These are phyloP conservation scores for Ocimum tenuiflorum DNA, from an alignment of 257 asterid genomes.

Conservation along the genomic window DNA sequence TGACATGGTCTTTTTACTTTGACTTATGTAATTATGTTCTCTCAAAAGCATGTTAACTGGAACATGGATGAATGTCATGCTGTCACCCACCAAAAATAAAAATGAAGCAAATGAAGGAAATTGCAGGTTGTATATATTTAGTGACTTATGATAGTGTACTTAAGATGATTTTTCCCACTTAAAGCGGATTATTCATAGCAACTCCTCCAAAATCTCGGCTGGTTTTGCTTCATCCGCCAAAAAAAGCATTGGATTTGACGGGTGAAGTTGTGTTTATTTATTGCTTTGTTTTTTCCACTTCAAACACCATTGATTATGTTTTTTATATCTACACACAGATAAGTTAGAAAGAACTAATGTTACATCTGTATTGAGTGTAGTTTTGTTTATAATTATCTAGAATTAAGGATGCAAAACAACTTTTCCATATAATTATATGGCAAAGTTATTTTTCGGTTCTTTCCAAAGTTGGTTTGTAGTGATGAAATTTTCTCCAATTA, in stretches of 20 bases:
- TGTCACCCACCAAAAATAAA: too few species aligned
- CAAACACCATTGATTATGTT: neutral
- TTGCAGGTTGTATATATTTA: neutral
- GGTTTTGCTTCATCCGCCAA: neutral
- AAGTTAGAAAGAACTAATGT: neutral
- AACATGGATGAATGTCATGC: too few species aligned
- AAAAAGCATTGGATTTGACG: neutral
- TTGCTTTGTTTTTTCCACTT: neutral
- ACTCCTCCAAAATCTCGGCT: neutral
- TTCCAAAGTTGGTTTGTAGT: neutral
- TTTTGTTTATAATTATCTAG: neutral
- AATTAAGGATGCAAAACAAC: neutral
- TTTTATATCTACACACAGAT: neutral
- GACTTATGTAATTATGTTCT: neutral
- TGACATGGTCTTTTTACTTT: neutral
- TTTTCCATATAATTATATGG: neutral
- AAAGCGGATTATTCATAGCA: neutral
- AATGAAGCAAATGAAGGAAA: neutral
- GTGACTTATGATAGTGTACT: constrained; percentile 8
- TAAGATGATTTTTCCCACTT: neutral
- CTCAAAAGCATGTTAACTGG: neutral
- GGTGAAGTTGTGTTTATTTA: too few species aligned
- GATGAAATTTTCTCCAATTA: neutral
- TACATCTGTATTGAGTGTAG: neutral
- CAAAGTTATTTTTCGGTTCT: neutral